Evolutionary conservation across 2,329 filamentous ascomycete species (phyloP), one percentile per base, ranked within the genome.

Genomic region (Microcera coccophila): DNA sequence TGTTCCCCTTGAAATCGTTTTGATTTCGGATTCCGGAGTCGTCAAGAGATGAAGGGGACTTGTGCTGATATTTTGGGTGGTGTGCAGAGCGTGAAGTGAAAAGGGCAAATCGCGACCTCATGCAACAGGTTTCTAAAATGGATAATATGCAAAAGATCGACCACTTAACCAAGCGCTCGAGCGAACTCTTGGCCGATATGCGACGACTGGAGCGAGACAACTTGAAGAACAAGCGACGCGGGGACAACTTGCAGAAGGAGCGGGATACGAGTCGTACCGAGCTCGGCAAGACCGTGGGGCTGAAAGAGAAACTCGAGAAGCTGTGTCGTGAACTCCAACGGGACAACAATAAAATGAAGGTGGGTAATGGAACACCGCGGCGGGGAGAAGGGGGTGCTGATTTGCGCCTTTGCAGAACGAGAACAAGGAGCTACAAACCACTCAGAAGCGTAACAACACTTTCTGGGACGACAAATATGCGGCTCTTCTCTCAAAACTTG

Each of bases 341-440:
- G 58, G 93, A 98, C 62, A 98, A 98, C 66, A 97, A 97, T 69
- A 94, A 95, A 70, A 82, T 98, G 53, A 97, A 97, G 84, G 88
- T 93, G 67, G 55, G 71, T 63, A 37, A 14, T 5, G 15, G 28
- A 21, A 19, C 12, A 3, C n/a, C 49, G 24, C 28, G n/a, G 17
- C 9, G 16, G 11, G 20, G 20, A 12, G 21, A 44, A 33, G 17
- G 24, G 16, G 16, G 36, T 38, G 42, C 62, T 67, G 49, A 66
- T 48, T 26, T 31, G 34, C 20, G 35, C 31, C 21, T 20, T 33
- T 41, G 31, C 62, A 89, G 85, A 87, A 90, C 69, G 93, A 98
- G 66, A 95, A 96, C 66, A 91, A 95, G 62, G 89, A 88, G 39
- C 76, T 95, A 20, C 86, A 91, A 58, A 90, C 91, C 53, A 87